Evolutionary conservation across 129 eudicot genomes (phyloP).

Genomic region (Tanacetum coccineum): DNA sequence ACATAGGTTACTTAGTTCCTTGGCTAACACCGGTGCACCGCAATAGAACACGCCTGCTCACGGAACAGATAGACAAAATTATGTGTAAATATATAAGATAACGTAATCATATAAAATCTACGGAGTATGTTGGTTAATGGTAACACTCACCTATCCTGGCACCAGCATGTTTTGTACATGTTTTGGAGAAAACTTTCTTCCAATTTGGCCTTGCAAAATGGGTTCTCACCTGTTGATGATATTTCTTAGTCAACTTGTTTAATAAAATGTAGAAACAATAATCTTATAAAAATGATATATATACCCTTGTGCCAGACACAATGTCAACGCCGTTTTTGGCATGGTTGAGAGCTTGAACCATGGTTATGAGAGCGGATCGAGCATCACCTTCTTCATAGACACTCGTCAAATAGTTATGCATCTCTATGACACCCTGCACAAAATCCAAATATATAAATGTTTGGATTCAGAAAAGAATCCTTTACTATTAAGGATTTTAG

Average conservation of each 20-base stretch:
- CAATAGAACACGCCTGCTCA: constrained; percentile 92
- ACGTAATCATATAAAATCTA: background rate
- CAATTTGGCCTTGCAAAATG: constrained; percentile 98
- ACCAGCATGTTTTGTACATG: constrained; percentile 75
- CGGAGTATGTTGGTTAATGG: background rate
- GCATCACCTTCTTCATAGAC: constrained; percentile 99
- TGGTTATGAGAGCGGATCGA: constrained; percentile 93
- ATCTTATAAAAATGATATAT: background rate
- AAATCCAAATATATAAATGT: constrained; percentile 3
- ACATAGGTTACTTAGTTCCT: constrained; percentile 71
- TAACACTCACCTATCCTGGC: constrained; percentile 77
- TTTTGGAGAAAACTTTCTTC: constrained; percentile 82
- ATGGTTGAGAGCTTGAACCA: constrained; percentile 98
- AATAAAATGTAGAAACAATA: background rate
- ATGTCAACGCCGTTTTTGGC: constrained; percentile 98
- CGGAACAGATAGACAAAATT: background rate
- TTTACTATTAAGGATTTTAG: background rate
- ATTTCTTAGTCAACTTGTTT: background rate
- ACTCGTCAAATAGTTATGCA: constrained; percentile 95
- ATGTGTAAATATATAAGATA: background rate
- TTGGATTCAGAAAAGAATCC: background rate
- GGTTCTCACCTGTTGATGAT: constrained; percentile 64
- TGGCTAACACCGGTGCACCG: constrained; percentile 87
- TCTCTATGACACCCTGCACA: constrained; percentile 91
- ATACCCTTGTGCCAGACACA: constrained; percentile 95